These are phyloP conservation scores for Heterobasidion occidentale DNA, from an alignment of 1,284 basidiomycete genomes.

Conservation along the genomic window DNA sequence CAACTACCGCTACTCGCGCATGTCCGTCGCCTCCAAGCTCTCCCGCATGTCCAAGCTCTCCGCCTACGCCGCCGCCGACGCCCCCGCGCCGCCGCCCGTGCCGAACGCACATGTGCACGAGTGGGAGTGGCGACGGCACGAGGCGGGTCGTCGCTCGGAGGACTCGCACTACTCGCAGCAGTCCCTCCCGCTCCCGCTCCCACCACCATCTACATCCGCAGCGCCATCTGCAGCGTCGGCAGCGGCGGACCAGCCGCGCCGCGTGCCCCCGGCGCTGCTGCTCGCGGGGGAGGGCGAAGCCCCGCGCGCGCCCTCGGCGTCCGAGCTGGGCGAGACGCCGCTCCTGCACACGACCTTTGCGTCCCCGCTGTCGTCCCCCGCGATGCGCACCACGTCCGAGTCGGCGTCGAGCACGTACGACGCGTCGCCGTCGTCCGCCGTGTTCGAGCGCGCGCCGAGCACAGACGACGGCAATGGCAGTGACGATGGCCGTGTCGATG, in stretches of 20 bases:
- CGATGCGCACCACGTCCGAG: conserved; percentile 23
- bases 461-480: too few relatives aligned
- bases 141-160: conserved; percentile 5
- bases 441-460: neutral
- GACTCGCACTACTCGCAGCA: conserved; percentile 5
- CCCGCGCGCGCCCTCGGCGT: neutral
- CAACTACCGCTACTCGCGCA: conserved; percentile 63
- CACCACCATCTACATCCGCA: neutral
- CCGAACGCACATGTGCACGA: conserved; percentile 11
- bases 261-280: neutral
- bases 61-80: conserved; percentile 15
- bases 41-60: conserved; percentile 24
- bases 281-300: neutral
- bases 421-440: conserved; percentile 32
- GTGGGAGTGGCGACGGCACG: neutral
- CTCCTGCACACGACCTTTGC: neutral
- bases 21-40: conserved; percentile 40
- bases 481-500: too few relatives aligned
- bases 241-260: neutral
- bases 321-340: neutral
- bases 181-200: neutral
- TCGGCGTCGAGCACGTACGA: conserved; percentile 15
- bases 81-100: conserved; percentile 24
- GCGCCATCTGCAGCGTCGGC: neutral
- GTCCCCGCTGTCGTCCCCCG: conserved; percentile 27